Conservation (phyloP, 768 basidiomycete genomes). For the Tricholoma hemisulphureum region DNA sequence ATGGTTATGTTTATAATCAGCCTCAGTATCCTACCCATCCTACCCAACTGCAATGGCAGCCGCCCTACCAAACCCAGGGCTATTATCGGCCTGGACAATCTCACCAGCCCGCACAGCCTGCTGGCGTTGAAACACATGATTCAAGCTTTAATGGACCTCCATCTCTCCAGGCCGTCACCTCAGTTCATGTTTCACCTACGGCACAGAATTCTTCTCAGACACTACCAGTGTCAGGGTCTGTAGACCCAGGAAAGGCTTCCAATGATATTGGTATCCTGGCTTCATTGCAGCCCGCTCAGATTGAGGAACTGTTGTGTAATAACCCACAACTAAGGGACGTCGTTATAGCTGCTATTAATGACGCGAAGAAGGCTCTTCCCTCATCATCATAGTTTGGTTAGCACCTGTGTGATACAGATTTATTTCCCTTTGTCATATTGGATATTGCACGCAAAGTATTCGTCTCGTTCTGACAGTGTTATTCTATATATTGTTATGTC, state of each 20-base stretch:
- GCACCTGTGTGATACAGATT: not conserved
- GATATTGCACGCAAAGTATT: not conserved
- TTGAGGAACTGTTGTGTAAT: conserved; percentile 35
- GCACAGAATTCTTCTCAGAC: conserved; percentile 1
- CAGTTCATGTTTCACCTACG: not conserved
- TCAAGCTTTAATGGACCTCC: not conserved
- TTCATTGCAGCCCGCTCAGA: conserved; percentile 34
- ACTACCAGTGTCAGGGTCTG: conserved; percentile 1
- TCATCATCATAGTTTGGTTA: conserved; percentile 1
- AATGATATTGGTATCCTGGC: conserved; percentile 31
- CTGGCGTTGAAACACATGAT: not conserved
- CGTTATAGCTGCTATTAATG: conserved; percentile 32
- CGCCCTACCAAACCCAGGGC: conserved; percentile 28
- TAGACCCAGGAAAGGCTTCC: conserved; percentile 12
- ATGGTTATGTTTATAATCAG: conserved; percentile 25
- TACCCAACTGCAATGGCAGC: conserved; percentile 34
- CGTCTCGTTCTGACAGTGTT: not conserved
- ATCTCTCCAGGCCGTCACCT: not conserved
- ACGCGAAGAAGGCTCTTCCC: conserved; percentile 16
- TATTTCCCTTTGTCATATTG: not conserved
- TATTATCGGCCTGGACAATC: conserved; percentile 2
- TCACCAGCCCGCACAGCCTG: not conserved
- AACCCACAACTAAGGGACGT: conserved; percentile 40
- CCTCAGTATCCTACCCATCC: conserved; percentile 20
- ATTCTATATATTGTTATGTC: not conserved